Conservation (phyloP, 139 green algal genomes). For the Auxenochlorella protothecoides region DNA sequence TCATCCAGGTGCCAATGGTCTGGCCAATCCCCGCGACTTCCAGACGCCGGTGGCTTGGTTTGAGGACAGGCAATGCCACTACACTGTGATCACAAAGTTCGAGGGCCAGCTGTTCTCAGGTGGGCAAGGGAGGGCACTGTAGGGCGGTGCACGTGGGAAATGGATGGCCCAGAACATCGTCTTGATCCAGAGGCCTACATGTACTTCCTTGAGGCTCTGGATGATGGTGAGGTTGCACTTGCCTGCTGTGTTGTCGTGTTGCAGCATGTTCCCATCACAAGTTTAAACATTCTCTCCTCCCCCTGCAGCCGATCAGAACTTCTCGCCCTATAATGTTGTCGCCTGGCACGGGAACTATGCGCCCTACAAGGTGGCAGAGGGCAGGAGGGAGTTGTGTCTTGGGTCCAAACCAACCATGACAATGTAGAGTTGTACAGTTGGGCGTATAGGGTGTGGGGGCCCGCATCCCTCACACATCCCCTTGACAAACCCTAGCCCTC, state of each 20-base stretch:
- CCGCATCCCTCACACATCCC: no score
- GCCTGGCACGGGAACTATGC: conserved; percentile 77
- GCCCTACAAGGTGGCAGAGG: conserved; percentile 49
- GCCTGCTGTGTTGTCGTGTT: background rate
- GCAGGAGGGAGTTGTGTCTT: conserved; percentile 23
- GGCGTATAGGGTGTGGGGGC: no score
- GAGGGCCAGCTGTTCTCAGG: conserved; percentile 72
- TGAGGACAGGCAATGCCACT: conserved; percentile 54
- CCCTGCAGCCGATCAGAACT: conserved; percentile 41
- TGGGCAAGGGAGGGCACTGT: background rate
- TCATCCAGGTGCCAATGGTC: conserved; percentile 70
- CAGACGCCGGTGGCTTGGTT: conserved; percentile 68
- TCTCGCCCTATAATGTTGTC: conserved; percentile 93
- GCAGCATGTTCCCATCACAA: background rate
- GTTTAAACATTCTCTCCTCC: background rate
- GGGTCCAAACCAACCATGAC: no score
- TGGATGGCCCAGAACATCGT: no score
- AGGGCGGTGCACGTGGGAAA: background rate
- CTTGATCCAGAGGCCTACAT: no score
- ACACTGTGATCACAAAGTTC: conserved; percentile 76
- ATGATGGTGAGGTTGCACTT: background rate
- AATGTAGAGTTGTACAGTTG: no score
- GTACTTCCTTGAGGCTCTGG: background rate
- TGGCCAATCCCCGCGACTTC: conserved; percentile 85
- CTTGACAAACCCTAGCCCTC: no score